phyloP scores from a whole-genome alignment of 257 asterid genomes.

The Jacaranda copaia region DNA sequence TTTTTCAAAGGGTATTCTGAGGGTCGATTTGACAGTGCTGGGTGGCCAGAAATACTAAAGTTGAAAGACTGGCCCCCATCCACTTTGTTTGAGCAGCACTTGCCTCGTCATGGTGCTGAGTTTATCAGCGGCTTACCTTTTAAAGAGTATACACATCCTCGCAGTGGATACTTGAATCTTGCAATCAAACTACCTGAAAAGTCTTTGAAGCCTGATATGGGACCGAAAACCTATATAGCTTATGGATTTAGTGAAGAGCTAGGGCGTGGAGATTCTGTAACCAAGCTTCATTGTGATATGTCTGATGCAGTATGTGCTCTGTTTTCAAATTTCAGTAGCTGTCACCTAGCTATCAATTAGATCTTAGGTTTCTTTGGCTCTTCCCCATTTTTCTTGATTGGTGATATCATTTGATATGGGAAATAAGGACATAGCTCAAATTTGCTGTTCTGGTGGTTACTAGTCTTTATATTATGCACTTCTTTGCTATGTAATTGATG shows the following conservation, averaged over 20 bases:
- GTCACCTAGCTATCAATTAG: background rate
- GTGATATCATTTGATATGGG: background rate
- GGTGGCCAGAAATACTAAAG: conserved; percentile 55
- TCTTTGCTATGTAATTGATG: no score
- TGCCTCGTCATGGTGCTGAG: conserved; percentile 55
- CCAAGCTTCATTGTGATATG: conserved; percentile 56
- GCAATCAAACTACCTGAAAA: conserved; percentile 44
- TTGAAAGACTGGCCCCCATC: conserved; percentile 63
- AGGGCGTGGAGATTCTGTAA: conserved; percentile 64
- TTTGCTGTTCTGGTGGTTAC: no score
- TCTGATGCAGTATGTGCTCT: conserved; percentile 52
- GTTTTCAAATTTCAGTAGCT: conserved; percentile 5
- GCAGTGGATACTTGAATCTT: conserved; percentile 48
- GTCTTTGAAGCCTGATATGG: conserved; percentile 58
- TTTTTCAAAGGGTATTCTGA: conserved; percentile 45
- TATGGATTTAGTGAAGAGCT: conserved; percentile 52
- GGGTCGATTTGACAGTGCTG: conserved; percentile 27
- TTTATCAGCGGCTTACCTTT: conserved; percentile 54
- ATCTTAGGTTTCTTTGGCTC: background rate
- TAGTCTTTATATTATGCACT: no score
- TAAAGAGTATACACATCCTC: conserved; percentile 57
- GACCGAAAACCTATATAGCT: conserved; percentile 64
- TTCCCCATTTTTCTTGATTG: background rate
- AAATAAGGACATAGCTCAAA: no score
- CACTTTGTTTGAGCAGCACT: conserved; percentile 42